Evolutionary conservation across 441 rosid genomes (phyloP), one percentile per base, ranked within the genome.

Genomic region (Manihot esculenta): DNA sequence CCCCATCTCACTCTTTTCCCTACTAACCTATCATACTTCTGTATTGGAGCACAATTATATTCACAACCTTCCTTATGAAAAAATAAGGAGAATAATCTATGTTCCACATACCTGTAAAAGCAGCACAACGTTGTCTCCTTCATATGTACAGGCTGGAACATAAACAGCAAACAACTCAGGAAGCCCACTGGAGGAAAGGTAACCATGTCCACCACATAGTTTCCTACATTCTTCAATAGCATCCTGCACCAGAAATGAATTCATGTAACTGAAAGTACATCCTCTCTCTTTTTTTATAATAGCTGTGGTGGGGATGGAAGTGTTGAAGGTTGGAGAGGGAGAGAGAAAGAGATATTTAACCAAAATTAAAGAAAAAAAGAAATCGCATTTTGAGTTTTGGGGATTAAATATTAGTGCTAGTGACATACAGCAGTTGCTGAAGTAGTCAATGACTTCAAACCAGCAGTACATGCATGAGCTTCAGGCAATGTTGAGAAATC

Each of bases 401-500:
- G 27, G 13, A 44, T 24, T 24, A 54, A 58, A 72, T 35, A 48
- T 68, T 44, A 59, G 62, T 64, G 69, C 64, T 42, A 70, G 74
- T 66, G 66, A 83, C 92, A 45, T 88, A 92, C 98, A 77, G 97
- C 94, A 73, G 99, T 92, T 70, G 81, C 87, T 70, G 97, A 69
- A 69, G 99, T 92, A 60, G 99, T 94, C 82, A 94, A 74, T 69
- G 99, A 94, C 84, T 94, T 94, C 84, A 94, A 84, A 72, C 98
- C 99, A 2, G 99, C 98, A 73, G 99, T 94, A 80, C 99, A 94
- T 45, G 99, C 97, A 79, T 94, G 99, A 78, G 88, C 96, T 84
- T 95, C 99, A 1, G 98, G 93, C 86, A 95, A 81, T n/a, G 92
- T 95, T 56, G 99, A 78, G 73, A 90, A 92, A 83, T 92, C 98